These are phyloP conservation scores for Pseudogymnoascus sp. DNA, from an alignment of 2,329 filamentous ascomycete species.

Conservation along the genomic window DNA sequence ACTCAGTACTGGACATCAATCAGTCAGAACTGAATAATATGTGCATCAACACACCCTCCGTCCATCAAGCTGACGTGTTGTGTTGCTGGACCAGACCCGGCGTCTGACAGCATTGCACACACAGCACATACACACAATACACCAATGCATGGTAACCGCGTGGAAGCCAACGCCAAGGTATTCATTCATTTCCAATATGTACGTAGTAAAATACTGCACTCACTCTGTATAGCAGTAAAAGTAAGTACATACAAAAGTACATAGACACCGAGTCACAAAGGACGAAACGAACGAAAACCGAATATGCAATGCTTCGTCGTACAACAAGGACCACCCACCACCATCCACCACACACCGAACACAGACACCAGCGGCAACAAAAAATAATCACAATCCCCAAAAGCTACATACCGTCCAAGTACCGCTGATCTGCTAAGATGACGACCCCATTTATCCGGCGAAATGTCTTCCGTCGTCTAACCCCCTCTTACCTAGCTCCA, in stretches of 20 bases:
- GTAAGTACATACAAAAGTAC: too few relatives aligned
- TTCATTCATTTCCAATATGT: background rate
- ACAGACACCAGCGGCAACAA: background rate
- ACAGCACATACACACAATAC: background rate
- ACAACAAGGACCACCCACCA: too few relatives aligned
- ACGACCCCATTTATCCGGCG: background rate
- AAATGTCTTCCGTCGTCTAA: background rate
- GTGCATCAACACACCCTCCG: too few relatives aligned
- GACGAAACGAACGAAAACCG: background rate
- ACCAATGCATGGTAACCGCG: background rate
- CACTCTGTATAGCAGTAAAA: too few relatives aligned
- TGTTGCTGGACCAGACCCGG: too few relatives aligned
- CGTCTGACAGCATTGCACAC: too few relatives aligned
- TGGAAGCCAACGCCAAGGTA: background rate
- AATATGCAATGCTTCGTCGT: too few relatives aligned
- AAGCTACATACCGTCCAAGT: background rate
- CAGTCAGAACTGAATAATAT: too few relatives aligned
- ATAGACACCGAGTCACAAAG: background rate
- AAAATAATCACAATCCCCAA: background rate
- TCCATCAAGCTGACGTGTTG: too few relatives aligned
- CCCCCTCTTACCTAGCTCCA: background rate
- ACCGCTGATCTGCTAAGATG: background rate
- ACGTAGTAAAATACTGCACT: too few relatives aligned
- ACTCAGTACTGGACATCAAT: too few relatives aligned
- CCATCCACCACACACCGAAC: background rate